Conservation (phyloP, 805 yeast genomes). For the Schwanniomyces polymorphus region DNA sequence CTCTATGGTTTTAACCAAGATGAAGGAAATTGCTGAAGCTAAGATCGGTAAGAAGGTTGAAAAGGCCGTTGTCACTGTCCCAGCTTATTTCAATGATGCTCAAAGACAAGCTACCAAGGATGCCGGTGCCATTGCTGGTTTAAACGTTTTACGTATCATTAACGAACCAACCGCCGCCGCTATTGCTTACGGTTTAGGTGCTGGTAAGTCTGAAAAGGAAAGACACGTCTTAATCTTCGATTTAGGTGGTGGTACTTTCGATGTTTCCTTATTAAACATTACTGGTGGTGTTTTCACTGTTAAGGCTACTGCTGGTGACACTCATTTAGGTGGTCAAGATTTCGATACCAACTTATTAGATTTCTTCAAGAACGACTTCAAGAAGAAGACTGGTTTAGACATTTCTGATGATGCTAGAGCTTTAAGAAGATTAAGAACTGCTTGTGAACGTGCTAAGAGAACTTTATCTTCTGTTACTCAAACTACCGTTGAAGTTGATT, state of each 20-base stretch:
- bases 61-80: conserved; percentile 50
- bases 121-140: conserved; percentile 53
- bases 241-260: conserved; percentile 98
- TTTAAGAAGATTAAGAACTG: conserved; percentile 52
- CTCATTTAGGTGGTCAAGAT: conserved; percentile 55
- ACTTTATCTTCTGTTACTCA: conserved; percentile 50
- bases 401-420: conserved; percentile 50
- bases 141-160: conserved; percentile 48
- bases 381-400: conserved; percentile 47
- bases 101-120: conserved; percentile 54
- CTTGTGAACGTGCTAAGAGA: conserved; percentile 55
- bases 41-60: conserved; percentile 78
- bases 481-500: conserved; percentile 51
- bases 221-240: conserved; percentile 86
- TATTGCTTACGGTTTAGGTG: conserved; percentile 93
- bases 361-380: conserved; percentile 46
- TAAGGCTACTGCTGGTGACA: conserved; percentile 76
- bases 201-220: conserved; percentile 55
- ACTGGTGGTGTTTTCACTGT: conserved; percentile 97
- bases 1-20: conserved; percentile 50
- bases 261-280: conserved; percentile 87
- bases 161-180: conserved; percentile 87
- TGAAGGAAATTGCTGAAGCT: conserved; percentile 79
- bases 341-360: conserved; percentile 52
- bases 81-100: conserved; percentile 52